Percentiles rank a stretch among this genome's conserved stretches.
Conservation (phyloP, 2,329 filamentous ascomycete species). For the Neofusicoccum cordaticola region DNA sequence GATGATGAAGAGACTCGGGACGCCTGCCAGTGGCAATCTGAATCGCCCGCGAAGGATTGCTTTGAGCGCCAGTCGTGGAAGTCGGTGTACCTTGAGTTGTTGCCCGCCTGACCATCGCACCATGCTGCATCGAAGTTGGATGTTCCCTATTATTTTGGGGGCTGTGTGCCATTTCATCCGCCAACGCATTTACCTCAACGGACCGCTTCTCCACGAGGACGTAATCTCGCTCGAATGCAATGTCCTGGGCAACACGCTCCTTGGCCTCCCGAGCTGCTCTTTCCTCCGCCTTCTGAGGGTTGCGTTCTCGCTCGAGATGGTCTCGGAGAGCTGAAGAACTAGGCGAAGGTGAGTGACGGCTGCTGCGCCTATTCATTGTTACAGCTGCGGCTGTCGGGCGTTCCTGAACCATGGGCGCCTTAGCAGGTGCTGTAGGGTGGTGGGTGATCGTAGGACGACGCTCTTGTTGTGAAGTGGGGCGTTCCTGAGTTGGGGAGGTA, state of each 20-base stretch:
- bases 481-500: slow-evolving; percentile 26
- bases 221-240: slow-evolving; percentile 89
- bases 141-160: slow-evolving; percentile 55
- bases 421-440: slow-evolving; percentile 46
- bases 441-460: slow-evolving; percentile 44
- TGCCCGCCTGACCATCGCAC: slow-evolving; percentile 68
- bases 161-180: slow-evolving; percentile 87
- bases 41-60: slow-evolving; percentile 68
- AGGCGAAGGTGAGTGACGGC: slow-evolving; percentile 44
- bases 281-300: slow-evolving; percentile 39
- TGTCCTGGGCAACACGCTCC: slow-evolving; percentile 75
- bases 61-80: slow-evolving; percentile 67
- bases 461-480: slow-evolving; percentile 37
- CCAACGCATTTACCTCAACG: slow-evolving; percentile 95
- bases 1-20: slow-evolving; percentile 62
- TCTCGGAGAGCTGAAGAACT: slow-evolving; percentile 50
- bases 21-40: slow-evolving; percentile 69
- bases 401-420: slow-evolving; percentile 37
- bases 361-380: slow-evolving; percentile 63
- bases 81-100: slow-evolving; percentile 73
- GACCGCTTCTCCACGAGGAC: slow-evolving; percentile 93
- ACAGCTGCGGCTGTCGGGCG: slow-evolving; percentile 35
- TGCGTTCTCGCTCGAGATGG: slow-evolving; percentile 42
- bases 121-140: slow-evolving; percentile 53
- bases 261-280: slow-evolving; percentile 46